Evolutionary conservation across 352 stramenopile species (phyloP), one percentile per base, ranked within the genome.

Genomic region (Globisporangium camurandrum): DNA sequence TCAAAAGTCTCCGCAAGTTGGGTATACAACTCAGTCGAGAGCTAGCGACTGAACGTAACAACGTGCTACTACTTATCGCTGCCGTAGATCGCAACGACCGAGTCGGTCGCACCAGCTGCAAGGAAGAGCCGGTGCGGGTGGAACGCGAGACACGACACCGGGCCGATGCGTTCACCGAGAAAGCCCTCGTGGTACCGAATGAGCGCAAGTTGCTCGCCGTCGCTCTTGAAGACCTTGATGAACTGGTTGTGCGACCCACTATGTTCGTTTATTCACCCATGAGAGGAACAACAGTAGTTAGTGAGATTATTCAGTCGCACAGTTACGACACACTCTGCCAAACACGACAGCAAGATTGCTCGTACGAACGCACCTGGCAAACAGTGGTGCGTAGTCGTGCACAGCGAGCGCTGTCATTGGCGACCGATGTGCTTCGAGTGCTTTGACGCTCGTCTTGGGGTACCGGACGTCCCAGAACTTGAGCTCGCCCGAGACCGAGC

Each of bases 191-290:
- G 95, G 66, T 98, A 98, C 23, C 84, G 75, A 47, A 96, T 94
- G 9, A 92, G 72, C 27, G 75, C 80, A 43, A 93, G 61, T 47
- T 90, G 75, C 53, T 93, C 83, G 28, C 79, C 82, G 34, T 98
- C 91, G 49, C 86, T 84, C 31, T 88, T 88, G 43, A 98, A 91
- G 42, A 98, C 84, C 67, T 99, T 99, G 67, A 99, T 98, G 63
- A 99, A 99, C 56, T 99, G 95, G 54, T 98, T 97, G 63, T 98
- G 94, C 33, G 93, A 98, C 5, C 97, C 97, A 58, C 87, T 94
- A 50, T 16, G 54, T 23, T 20, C 34, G n/a, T 39, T 10, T 22
- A 30, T 4, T n/a, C 36, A 48, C 28, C n/a, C n/a, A n/a, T n/a
- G n/a, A 34, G 10, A 34, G 47, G 14, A 20, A 49, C 17, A 46